These are phyloP conservation scores for Penicillium psychrosexuale DNA, from an alignment of 2,329 filamentous ascomycete species.

Conservation along the genomic window DNA sequence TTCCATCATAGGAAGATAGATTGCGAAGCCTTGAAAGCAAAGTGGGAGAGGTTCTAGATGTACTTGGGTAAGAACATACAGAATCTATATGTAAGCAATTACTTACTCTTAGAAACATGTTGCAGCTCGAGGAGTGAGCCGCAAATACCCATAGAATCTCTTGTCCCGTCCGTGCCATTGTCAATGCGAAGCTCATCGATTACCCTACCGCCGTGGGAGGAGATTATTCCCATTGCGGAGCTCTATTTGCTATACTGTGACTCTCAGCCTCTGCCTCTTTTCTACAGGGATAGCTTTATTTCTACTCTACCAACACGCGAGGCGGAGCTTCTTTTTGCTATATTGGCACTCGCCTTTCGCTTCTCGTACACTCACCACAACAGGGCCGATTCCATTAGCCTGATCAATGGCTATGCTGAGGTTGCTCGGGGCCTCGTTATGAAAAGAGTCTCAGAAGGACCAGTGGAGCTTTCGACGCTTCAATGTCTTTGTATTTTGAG, in stretches of 20 bases:
- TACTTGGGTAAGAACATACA: slow-evolving; percentile 31
- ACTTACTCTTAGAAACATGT: not conserved
- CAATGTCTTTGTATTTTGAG: slow-evolving; percentile 44
- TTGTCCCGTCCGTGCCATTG: slow-evolving; percentile 7
- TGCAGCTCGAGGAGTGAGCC: slow-evolving; percentile 17
- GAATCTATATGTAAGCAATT: slow-evolving; percentile 1
- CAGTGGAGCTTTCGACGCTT: slow-evolving; percentile 44
- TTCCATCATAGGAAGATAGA: slow-evolving; percentile 29
- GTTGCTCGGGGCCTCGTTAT: slow-evolving; percentile 39
- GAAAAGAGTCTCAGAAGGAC: slow-evolving; percentile 38
- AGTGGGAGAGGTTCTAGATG: slow-evolving; percentile 36
- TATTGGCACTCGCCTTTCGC: slow-evolving; percentile 44
- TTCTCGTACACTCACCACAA: slow-evolving; percentile 36
- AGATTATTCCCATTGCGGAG: slow-evolving; percentile 39
- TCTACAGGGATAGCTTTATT: slow-evolving; percentile 43
- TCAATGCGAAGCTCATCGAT: slow-evolving; percentile 20
- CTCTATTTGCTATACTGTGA: slow-evolving; percentile 50
- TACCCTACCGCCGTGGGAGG: slow-evolving; percentile 39
- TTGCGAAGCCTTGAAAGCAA: slow-evolving; percentile 35
- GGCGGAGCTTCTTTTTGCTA: slow-evolving; percentile 34
- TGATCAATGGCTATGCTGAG: slow-evolving; percentile 40
- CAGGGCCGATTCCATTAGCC: slow-evolving; percentile 20
- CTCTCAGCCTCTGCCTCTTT: slow-evolving; percentile 51
- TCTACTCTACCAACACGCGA: slow-evolving; percentile 40
- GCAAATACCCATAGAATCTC: slow-evolving; percentile 6